Evolutionary conservation across 306 rosid species (phyloP).

Genomic region (Cicer cuneatum): DNA sequence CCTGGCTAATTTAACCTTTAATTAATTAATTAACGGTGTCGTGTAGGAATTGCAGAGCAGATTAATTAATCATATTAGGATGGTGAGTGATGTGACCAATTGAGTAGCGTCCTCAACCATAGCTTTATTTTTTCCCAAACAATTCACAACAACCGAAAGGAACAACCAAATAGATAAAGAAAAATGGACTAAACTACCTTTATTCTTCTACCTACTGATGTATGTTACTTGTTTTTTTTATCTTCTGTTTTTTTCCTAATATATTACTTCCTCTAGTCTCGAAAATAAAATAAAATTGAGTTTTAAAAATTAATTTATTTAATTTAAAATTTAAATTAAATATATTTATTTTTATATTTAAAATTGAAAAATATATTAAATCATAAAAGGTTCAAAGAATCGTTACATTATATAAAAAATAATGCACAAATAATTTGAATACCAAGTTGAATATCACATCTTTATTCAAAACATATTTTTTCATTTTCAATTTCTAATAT

Average conservation of each 20-base stretch:
- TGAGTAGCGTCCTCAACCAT: background rate
- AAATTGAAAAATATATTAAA: no score
- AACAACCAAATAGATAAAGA: background rate
- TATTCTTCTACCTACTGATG: slow-evolving; percentile 10
- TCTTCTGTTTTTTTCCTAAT: background rate
- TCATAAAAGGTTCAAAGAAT: no score
- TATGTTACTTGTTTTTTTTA: background rate
- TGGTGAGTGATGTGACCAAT: background rate
- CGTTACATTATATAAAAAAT: no score
- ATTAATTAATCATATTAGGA: background rate
- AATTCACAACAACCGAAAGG: slow-evolving; percentile 17
- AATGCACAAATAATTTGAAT: no score
- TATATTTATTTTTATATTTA: no score
- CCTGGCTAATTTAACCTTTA: background rate
- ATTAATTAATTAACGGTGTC: background rate
- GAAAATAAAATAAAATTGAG: no score
- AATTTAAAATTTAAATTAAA: no score
- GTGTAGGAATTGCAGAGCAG: background rate
- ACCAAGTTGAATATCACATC: no score
- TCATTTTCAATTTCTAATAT: no score
- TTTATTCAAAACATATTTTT: no score
- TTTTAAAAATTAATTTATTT: no score
- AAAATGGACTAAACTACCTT: background rate
- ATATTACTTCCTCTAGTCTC: background rate
- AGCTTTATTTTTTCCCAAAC: background rate